Evolutionary conservation across 257 asterid species (phyloP).

Genomic region (Craterostigma plantagineum): DNA sequence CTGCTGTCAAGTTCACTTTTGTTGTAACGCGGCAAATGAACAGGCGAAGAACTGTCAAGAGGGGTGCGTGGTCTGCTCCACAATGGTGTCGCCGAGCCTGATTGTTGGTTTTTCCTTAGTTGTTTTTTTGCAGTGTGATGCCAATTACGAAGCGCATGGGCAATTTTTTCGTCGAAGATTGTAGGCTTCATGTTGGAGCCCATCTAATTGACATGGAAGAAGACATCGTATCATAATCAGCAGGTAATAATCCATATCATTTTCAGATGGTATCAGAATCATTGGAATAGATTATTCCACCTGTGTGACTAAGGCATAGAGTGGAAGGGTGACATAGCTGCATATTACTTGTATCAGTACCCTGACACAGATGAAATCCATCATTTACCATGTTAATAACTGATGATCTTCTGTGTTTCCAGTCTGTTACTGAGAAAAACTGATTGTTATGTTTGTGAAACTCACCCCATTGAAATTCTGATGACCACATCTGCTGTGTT

Average conservation of each 20-base stretch:
- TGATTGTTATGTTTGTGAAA: not conserved
- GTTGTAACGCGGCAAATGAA: constrained; percentile 17
- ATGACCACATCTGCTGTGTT: constrained; percentile 21
- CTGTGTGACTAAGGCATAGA: constrained; percentile 54
- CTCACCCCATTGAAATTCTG: constrained; percentile 46
- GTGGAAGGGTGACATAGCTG: constrained; percentile 58
- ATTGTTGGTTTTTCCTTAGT: constrained; percentile 15
- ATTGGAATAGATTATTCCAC: constrained; percentile 15
- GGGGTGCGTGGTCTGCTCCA: constrained; percentile 30
- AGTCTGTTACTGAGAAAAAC: no score
- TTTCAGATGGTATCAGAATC: no score
- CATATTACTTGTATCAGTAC: constrained; percentile 36
- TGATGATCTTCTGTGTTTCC: no score
- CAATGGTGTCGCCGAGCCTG: constrained; percentile 11
- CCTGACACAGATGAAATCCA: constrained; percentile 12
- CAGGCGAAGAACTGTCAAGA: constrained; percentile 14
- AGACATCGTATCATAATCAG: not conserved
- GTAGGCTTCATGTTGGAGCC: constrained; percentile 52
- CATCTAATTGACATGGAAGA: constrained; percentile 23
- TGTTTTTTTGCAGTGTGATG: constrained; percentile 35
- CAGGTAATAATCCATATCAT: not conserved
- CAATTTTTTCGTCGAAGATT: constrained; percentile 36
- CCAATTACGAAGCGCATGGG: constrained; percentile 32
- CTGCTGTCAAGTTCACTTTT: constrained; percentile 12
- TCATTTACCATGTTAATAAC: not conserved